Conservation (phyloP, 2,329 filamentous ascomycete genomes). For the Xylariaceae sp. region DNA sequence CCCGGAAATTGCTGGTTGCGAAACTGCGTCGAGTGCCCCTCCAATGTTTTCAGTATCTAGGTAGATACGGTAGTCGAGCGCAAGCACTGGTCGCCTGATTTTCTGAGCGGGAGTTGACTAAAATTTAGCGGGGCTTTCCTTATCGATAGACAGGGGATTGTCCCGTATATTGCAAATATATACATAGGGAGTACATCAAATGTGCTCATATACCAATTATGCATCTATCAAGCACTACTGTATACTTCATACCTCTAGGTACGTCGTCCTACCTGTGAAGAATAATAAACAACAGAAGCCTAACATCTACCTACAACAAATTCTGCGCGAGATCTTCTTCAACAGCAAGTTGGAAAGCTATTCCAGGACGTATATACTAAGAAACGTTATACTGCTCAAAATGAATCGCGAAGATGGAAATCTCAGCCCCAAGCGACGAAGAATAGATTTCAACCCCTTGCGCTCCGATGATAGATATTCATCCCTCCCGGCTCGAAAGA, state of each 20-base stretch:
- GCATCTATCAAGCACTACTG: background rate
- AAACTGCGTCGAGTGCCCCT: slow-evolving; percentile 20
- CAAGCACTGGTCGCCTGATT: background rate
- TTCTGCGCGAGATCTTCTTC: background rate
- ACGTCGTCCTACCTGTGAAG: too few relatives aligned
- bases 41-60: slow-evolving; percentile 25
- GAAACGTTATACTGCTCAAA: background rate
- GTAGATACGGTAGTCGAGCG: too few relatives aligned
- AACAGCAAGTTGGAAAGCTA: background rate
- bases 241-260: too few relatives aligned
- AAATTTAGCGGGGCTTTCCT: slow-evolving; percentile 27
- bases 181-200: too few relatives aligned
- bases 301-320: background rate
- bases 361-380: background rate
- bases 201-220: background rate
- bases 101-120: slow-evolving; percentile 14
- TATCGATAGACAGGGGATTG: slow-evolving; percentile 25
- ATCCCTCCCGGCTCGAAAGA: slow-evolving; percentile 46
- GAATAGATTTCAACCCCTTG: slow-evolving; percentile 56
- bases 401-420: slow-evolving; percentile 34
- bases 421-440: slow-evolving; percentile 60
- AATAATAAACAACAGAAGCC: background rate
- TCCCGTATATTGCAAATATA: background rate
- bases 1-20: background rate
- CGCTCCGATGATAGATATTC: slow-evolving; percentile 54